These are phyloP conservation scores for Martensiomyces pterosporus DNA, from an alignment of 192 early-diverging fungal species.

Conservation along the genomic window DNA sequence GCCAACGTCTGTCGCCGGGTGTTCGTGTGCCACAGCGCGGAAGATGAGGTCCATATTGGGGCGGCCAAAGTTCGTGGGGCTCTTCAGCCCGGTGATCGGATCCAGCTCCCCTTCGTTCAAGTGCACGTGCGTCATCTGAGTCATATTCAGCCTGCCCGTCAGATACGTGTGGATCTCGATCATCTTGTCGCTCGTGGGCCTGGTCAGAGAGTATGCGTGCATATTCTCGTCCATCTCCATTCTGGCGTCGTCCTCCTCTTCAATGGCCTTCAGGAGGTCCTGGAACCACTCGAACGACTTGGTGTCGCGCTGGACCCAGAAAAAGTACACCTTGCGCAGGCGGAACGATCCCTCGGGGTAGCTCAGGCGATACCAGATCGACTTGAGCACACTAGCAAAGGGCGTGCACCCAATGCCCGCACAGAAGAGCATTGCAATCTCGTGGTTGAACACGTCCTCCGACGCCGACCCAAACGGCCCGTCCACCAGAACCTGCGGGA, in stretches of 20 bases:
- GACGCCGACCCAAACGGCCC: conserved; percentile 76
- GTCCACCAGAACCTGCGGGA: conserved; percentile 72
- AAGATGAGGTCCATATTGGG: conserved; percentile 78
- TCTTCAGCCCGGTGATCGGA: conserved; percentile 68
- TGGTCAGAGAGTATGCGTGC: conserved; percentile 19
- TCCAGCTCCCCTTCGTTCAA: conserved; percentile 58
- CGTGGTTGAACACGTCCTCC: conserved; percentile 82
- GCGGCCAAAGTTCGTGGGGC: conserved; percentile 74
- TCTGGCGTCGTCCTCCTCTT: conserved; percentile 64
- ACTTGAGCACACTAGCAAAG: conserved; percentile 78
- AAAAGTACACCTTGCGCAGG: conserved; percentile 81
- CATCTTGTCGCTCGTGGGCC: conserved; percentile 50
- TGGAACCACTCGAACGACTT: conserved; percentile 88
- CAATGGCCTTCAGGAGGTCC: conserved; percentile 74
- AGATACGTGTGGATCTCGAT: conserved; percentile 79
- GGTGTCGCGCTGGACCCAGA: conserved; percentile 82
- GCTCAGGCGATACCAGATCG: conserved; percentile 70
- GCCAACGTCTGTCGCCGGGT: conserved; percentile 74
- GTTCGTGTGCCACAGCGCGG: conserved; percentile 54
- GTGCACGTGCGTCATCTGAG: conserved; percentile 55
- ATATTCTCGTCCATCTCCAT: conserved; percentile 16
- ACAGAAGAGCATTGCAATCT: conserved; percentile 71
- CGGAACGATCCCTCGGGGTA: conserved; percentile 48
- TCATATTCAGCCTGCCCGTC: conserved; percentile 58
- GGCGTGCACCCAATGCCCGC: conserved; percentile 84